These are phyloP conservation scores for Ceriops tagal DNA, from an alignment of 345 rosid species.

Conservation along the genomic window DNA sequence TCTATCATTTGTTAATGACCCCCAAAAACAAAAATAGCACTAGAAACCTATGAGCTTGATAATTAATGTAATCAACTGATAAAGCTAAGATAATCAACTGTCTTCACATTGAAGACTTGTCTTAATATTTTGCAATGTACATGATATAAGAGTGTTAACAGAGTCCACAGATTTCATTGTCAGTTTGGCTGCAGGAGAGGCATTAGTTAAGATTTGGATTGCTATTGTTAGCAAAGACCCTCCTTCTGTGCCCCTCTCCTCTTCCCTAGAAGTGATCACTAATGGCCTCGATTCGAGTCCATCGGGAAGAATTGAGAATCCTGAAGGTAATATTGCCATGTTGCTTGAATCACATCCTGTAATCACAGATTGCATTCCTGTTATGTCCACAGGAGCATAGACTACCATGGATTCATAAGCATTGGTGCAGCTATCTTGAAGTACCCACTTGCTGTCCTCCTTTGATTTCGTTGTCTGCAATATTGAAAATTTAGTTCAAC, in stretches of 20 bases:
- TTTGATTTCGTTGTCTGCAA: conserved; percentile 70
- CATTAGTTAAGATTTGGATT: conserved; percentile 61
- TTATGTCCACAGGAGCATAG: conserved; percentile 76
- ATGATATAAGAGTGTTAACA: conserved; percentile 64
- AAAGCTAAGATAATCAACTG: conserved; percentile 16
- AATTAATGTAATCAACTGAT: conserved; percentile 11
- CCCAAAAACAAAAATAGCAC: not conserved
- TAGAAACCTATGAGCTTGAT: conserved; percentile 15
- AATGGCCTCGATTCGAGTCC: conserved; percentile 83
- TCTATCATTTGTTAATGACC: not conserved
- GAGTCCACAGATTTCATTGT: conserved; percentile 80
- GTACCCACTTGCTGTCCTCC: conserved; percentile 67
- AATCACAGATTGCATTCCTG: conserved; percentile 71
- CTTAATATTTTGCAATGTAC: conserved; percentile 72
- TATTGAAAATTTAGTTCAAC: not conserved
- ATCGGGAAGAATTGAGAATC: conserved; percentile 89
- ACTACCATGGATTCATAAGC: conserved; percentile 81
- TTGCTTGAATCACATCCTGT: conserved; percentile 91
- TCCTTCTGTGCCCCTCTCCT: conserved; percentile 75
- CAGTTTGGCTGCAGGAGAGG: conserved; percentile 68
- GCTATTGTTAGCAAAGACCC: conserved; percentile 87
- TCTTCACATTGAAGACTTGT: conserved; percentile 85
- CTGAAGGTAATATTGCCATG: conserved; percentile 76
- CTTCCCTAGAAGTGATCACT: conserved; percentile 77
- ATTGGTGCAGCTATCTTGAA: conserved; percentile 86